Percentiles rank a stretch among this genome's conserved stretches.
Conservation (phyloP, 495 filamentous ascomycete genomes). For the Pseudoneurospora amorphoporcata region DNA sequence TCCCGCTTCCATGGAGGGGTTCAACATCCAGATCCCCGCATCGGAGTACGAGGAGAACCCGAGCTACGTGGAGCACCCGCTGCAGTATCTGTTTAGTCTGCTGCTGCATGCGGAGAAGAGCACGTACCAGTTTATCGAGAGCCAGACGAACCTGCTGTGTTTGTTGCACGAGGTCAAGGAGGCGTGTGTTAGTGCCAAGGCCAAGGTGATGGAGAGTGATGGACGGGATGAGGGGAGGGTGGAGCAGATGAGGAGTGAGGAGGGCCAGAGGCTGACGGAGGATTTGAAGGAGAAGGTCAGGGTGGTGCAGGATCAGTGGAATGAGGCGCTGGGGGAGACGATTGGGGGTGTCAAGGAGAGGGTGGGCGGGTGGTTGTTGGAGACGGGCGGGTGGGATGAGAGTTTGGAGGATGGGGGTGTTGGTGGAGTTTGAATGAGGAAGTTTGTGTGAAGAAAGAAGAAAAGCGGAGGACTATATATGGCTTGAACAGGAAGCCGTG, state of each 20-base stretch:
- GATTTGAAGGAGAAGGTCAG: slow-evolving; percentile 87
- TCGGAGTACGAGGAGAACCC: slow-evolving; percentile 81
- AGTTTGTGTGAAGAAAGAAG: not conserved
- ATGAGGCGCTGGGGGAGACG: slow-evolving; percentile 40
- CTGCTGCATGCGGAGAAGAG: slow-evolving; percentile 79
- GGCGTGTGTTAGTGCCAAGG: slow-evolving; percentile 54
- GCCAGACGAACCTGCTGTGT: slow-evolving; percentile 86
- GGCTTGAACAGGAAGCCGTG: not conserved
- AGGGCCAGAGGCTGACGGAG: slow-evolving; percentile 61
- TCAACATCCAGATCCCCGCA: slow-evolving; percentile 59
- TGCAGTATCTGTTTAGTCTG: slow-evolving; percentile 81
- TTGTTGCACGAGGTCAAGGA: slow-evolving; percentile 87
- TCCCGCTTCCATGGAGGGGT: slow-evolving; percentile 38
- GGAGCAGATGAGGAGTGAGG: slow-evolving; percentile 48
- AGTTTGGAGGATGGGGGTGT: slow-evolving; percentile 40
- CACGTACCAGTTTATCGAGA: slow-evolving; percentile 93
- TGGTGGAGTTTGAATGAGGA: slow-evolving; percentile 25
- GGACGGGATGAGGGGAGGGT: slow-evolving; percentile 46
- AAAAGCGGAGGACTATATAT: not conserved
- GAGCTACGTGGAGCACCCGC: slow-evolving; percentile 60
- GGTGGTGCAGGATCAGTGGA: slow-evolving; percentile 82
- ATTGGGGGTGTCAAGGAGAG: slow-evolving; percentile 42
- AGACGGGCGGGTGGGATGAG: slow-evolving; percentile 68
- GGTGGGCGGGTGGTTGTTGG: slow-evolving; percentile 53
- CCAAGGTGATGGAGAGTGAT: slow-evolving; percentile 45